Evolutionary conservation across 768 basidiomycete genomes (phyloP).

Genomic region (Strobilomyces echinocephalus): DNA sequence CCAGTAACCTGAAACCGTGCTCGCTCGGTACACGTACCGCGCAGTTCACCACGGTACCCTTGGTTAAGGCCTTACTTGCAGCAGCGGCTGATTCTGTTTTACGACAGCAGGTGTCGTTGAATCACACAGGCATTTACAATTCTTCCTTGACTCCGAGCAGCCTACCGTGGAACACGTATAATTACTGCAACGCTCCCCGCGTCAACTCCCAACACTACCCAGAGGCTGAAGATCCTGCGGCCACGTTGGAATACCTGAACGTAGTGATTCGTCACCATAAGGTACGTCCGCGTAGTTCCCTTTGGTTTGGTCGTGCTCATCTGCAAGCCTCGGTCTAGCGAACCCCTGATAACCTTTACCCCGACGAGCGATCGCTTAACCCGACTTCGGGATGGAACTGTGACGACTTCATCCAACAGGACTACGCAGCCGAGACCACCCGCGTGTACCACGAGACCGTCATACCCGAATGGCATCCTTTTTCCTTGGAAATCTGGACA

Average conservation of each 20-base stretch:
- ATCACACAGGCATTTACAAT: slow-evolving; percentile 38
- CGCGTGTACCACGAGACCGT: slow-evolving; percentile 38
- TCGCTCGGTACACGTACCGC: not conserved
- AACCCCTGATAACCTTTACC: slow-evolving; percentile 48
- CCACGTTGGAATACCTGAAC: slow-evolving; percentile 38
- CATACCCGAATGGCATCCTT: slow-evolving; percentile 41
- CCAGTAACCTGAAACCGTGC: too few relatives aligned
- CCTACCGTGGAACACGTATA: slow-evolving; percentile 48
- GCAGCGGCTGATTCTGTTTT: not conserved
- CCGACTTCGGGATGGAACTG: slow-evolving; percentile 39
- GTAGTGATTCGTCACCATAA: slow-evolving; percentile 46
- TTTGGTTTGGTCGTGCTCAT: not conserved
- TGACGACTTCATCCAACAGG: slow-evolving; percentile 34
- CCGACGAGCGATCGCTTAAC: slow-evolving; percentile 39
- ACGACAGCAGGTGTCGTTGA: too few relatives aligned
- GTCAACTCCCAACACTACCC: slow-evolving; percentile 38
- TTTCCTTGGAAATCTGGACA: slow-evolving; percentile 40
- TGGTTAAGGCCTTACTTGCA: not conserved
- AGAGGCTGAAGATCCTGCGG: slow-evolving; percentile 24
- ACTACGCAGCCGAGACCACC: slow-evolving; percentile 35
- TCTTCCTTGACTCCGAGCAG: slow-evolving; percentile 38
- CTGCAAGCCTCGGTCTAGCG: slow-evolving; percentile 25
- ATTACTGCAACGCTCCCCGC: slow-evolving; percentile 50
- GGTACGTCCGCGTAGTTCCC: slow-evolving; percentile 20
- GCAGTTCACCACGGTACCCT: slow-evolving; percentile 9